These are phyloP conservation scores for Aphanocladium album DNA, from an alignment of 2,329 filamentous ascomycete species.

Conservation along the genomic window DNA sequence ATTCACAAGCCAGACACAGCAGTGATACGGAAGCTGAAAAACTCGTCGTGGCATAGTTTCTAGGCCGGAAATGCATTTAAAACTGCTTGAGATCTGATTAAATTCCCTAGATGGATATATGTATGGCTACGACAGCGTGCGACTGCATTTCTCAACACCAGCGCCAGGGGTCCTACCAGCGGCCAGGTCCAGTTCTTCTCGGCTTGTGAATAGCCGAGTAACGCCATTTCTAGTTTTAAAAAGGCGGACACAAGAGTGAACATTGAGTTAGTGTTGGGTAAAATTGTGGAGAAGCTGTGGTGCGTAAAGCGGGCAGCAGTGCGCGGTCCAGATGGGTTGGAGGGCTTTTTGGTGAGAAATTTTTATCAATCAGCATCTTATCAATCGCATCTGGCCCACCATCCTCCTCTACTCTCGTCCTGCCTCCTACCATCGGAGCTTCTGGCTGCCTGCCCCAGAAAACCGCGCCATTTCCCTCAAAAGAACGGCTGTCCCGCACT, in stretches of 20 bases:
- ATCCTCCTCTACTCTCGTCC: not conserved
- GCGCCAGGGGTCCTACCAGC: not conserved
- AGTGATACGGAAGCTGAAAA: no score
- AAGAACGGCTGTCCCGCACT: slow-evolving; percentile 12
- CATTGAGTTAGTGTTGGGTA: slow-evolving; percentile 8
- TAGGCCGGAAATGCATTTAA: no score
- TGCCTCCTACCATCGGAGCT: slow-evolving; percentile 14
- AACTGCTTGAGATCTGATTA: no score
- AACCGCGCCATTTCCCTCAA: slow-evolving; percentile 1
- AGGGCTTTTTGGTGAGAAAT: slow-evolving; percentile 9
- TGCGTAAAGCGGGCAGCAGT: not conserved
- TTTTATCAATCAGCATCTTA: slow-evolving; percentile 25
- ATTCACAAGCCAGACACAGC: not conserved
- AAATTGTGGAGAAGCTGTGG: slow-evolving; percentile 1
- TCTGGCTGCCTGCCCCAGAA: slow-evolving; percentile 2
- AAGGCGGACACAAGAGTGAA: not conserved
- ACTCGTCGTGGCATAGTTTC: no score
- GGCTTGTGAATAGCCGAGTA: slow-evolving; percentile 1
- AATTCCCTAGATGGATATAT: not conserved
- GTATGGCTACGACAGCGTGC: not conserved
- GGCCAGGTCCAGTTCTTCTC: not conserved
- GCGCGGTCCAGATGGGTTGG: not conserved
- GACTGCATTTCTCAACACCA: not conserved
- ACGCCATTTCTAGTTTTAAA: not conserved
- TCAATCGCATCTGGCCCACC: slow-evolving; percentile 40